Base-by-base conservation (phyloP, 192 early-diverging fungal genomes). In the Pecoramyces ruminantium region DNA sequence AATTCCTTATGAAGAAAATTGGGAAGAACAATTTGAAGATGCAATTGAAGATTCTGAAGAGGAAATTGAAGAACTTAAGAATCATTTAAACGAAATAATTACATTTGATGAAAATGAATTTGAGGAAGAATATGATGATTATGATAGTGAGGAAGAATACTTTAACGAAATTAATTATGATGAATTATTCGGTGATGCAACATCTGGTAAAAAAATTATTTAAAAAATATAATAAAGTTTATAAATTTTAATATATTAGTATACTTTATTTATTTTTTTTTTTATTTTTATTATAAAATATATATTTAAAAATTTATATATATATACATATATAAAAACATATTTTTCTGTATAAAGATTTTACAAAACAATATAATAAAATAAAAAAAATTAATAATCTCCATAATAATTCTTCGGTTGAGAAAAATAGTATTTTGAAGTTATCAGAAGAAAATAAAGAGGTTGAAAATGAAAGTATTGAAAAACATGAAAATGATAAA, bases 351-450 rank as follows among this genome's bases (percentile, higher is more conserved):
- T 29, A 28, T 58, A 29, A 77, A 92, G 96, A 97, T 84, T 96
- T 97, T 84, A 97, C 96, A 79, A 97, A 97, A 84, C 93, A 95
- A 80, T 95, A 93, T 86, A 96, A 96, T 86, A 89, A 90, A 40
- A 89, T 96, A 84, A 82, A 79, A 80, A 80, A 16, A 77, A 82
- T 58, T 80, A 80, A 29, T 81, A 80, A 28, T 79, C 78, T 30
- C 34, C 2, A 17, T 79, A 80, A 40, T 30, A 80, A 28, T 78
- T 42, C 27, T 67, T 40, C 17, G n/a, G 39, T 78, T 78, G 27
- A 29, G 6, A 17, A 17, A 81, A 79, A 28, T 11, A 38, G 34
- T 28, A 29, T 79, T 4, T 82, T 84, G 13, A 84, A 85, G 30
- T 81, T 84, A 17, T 80, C 82, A 79, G 84, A 84, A 16, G 67